A percentile compares a stretch with the other conserved stretches of the same genome.
These are phyloP conservation scores for Solanum paucissectum DNA, from an alignment of 257 asterid species.

Conservation along the genomic window DNA sequence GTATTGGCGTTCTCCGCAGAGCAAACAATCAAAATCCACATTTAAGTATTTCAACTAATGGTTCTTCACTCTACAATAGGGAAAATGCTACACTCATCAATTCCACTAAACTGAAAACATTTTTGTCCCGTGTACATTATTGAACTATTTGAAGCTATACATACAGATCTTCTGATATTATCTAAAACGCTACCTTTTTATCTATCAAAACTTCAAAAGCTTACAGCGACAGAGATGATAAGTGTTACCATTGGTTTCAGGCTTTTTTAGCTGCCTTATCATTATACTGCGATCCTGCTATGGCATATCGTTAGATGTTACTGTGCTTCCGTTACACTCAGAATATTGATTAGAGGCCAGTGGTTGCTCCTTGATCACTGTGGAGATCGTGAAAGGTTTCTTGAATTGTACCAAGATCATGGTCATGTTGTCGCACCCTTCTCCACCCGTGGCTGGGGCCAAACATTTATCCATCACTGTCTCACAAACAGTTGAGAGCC, in stretches of 20 bases:
- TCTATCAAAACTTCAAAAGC: not conserved
- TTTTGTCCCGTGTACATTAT: not conserved
- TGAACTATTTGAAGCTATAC: not conserved
- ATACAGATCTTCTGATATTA: not conserved
- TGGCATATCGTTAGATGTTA: not conserved
- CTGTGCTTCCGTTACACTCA: not conserved
- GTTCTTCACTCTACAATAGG: not conserved
- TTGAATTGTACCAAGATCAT: conserved; percentile 85
- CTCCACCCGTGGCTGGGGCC: conserved; percentile 82
- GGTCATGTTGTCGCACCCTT: conserved; percentile 96
- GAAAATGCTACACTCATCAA: not conserved
- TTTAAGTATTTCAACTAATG: not conserved
- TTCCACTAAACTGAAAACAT: not conserved
- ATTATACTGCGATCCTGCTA: not conserved
- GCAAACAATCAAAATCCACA: not conserved
- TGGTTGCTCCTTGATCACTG: conserved; percentile 14
- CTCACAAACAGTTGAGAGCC: conserved; percentile 75
- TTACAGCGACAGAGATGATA: not conserved
- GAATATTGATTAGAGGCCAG: conserved; percentile 19
- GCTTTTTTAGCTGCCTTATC: not conserved
- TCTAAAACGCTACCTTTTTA: not conserved
- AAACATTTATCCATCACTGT: conserved; percentile 59
- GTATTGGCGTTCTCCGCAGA: not conserved
- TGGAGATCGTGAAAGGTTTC: conserved; percentile 13
- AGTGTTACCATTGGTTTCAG: not conserved